Percentiles rank a stretch among this genome's conserved stretches.
These are phyloP conservation scores for Fusarium tanahbumbuense DNA, from an alignment of 2,329 filamentous ascomycete species.

Conservation along the genomic window DNA sequence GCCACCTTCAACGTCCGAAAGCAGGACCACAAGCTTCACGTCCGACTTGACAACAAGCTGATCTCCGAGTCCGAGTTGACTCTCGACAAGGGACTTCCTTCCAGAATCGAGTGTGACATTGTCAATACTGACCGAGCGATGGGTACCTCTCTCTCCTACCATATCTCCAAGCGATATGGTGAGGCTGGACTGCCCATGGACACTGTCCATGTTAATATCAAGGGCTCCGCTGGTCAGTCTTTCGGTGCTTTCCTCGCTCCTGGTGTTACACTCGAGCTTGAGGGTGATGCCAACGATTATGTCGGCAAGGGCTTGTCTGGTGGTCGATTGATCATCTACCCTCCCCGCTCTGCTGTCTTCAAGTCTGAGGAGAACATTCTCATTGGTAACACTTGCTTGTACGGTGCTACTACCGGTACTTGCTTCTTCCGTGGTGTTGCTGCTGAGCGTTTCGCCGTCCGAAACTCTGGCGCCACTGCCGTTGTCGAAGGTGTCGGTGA, in stretches of 20 bases:
- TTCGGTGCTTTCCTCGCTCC: constrained; percentile 95
- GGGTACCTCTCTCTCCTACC: constrained; percentile 94
- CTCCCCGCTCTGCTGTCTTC: constrained; percentile 88
- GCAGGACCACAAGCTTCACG: constrained; percentile 94
- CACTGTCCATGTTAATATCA: constrained; percentile 95
- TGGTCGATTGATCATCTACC: constrained; percentile 92
- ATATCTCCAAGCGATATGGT: constrained; percentile 92
- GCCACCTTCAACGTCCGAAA: constrained; percentile 98
- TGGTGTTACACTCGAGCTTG: constrained; percentile 92
- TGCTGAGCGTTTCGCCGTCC: constrained; percentile 94
- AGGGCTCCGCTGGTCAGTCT: constrained; percentile 95
- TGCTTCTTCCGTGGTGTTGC: constrained; percentile 98
- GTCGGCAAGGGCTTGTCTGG: constrained; percentile 96
- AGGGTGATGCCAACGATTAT: constrained; percentile 96
- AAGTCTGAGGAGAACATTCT: constrained; percentile 97
- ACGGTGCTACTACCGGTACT: constrained; percentile 89
- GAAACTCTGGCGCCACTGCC: constrained; percentile 95
- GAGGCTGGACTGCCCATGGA: constrained; percentile 90
- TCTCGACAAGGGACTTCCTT: constrained; percentile 92
- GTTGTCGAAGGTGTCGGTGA: constrained; percentile 97
- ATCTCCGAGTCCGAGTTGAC: constrained; percentile 96
- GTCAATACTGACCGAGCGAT: constrained; percentile 96
- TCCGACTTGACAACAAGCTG: constrained; percentile 95
- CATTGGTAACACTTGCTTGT: constrained; percentile 93
- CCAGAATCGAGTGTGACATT: constrained; percentile 93